Conservation (phyloP, 1,139 yeast species). For the Maudiozyma humilis region DNA sequence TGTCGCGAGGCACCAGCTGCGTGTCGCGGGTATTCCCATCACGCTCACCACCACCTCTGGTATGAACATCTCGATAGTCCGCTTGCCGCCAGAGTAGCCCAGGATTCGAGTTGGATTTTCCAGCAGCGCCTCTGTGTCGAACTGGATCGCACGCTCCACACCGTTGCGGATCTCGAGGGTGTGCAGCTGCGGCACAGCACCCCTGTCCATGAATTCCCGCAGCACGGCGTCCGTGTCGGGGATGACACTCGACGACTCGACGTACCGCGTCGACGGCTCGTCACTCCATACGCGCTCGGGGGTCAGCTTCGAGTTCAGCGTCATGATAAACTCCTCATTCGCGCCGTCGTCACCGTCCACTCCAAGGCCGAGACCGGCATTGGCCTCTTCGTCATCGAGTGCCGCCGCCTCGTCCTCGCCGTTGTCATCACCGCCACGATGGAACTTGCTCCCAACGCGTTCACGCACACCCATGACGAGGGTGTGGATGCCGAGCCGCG, state of each 20-base stretch:
- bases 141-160: conserved; percentile 30
- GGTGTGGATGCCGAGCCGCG: conserved; percentile 35
- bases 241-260: conserved; percentile 22
- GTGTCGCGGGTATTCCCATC: conserved; percentile 24
- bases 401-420: conserved; percentile 21
- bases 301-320: conserved; percentile 23
- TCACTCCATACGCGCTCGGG: conserved; percentile 26
- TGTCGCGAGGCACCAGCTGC: conserved; percentile 29
- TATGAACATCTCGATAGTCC: conserved; percentile 41
- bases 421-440: conserved; percentile 24
- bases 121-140: conserved; percentile 26
- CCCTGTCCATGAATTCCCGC: conserved; percentile 16
- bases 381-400: conserved; percentile 34
- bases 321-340: conserved; percentile 32
- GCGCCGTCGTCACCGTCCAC: conserved; percentile 8
- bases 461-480: conserved; percentile 31
- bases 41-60: conserved; percentile 41
- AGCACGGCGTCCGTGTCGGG: conserved; percentile 31
- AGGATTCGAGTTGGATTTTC: conserved; percentile 45
- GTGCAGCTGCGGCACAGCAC: conserved; percentile 21
- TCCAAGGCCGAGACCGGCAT: conserved; percentile 2
- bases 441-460: conserved; percentile 19
- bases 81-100: conserved; percentile 37
- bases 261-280: conserved; percentile 24
- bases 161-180: conserved; percentile 43